Evolutionary conservation across 2,329 filamentous ascomycete genomes (phyloP), one percentile per base, ranked within the genome.

Genomic region (Grosmannia serpens): DNA sequence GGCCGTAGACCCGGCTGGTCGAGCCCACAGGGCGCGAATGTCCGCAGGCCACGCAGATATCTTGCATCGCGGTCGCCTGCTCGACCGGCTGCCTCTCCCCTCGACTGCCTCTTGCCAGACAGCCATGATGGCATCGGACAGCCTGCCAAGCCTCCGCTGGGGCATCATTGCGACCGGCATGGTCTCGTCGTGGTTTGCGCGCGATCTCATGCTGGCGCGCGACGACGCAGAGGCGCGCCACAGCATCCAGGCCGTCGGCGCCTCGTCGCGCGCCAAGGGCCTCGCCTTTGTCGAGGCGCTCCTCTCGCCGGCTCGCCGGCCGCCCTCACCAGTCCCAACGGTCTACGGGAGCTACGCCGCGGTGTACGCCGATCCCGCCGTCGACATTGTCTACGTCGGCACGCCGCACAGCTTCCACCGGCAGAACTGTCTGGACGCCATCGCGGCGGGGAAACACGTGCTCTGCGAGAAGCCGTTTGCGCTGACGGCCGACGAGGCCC

Each of bases 401-500:
- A 75, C 71, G 9, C 75, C 75, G 0, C 74, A 76, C 60, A 69
- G 68, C 31, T 73, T 76, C 56, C 75, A 77, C 64, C 72, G 70
- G 60, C 66, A 71, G 33, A 72, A 74, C 58, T 74, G 71, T 33
- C 69, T 77, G 2, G 71, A 74, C 41, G 75, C 74, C 0, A 77
- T 77, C 29, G 63, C 64, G 0, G 67, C 68, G 1, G 73, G 74
- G 1, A 77, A 77, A 60, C 67, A 76, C 47, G 66, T 77, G 0
- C 67, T 77, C 0, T 77, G 75, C 59, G 75, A 77, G 60, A 77
- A 77, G 62, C 65, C 75, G 0, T 75, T 78, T 58, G 67, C 72
- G 0, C 59, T 77, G 41, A 77, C 71, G 20, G 70, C 71, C 0
- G 63, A 56, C 3, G 72, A 77, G 41, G 71, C 74, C 0, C 66